These are phyloP conservation scores for Mikania micrantha DNA, from an alignment of 129 eudicot genomes.

Conservation along the genomic window DNA sequence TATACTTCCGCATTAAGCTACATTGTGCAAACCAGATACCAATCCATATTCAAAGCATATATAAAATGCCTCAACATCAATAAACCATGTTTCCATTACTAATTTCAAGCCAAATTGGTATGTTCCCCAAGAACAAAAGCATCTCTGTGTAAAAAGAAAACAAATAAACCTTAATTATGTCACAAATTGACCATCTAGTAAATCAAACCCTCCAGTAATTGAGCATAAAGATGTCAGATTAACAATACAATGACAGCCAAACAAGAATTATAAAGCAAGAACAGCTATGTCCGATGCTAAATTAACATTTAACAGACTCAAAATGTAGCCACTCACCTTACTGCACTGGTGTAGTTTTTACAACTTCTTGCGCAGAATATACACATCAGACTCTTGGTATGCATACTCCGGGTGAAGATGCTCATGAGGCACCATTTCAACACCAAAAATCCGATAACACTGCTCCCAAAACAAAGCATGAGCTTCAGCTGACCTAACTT, in stretches of 20 bases:
- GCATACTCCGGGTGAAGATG: constrained; percentile 82
- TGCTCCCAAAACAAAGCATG: constrained; percentile 78
- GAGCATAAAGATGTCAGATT: too few species aligned
- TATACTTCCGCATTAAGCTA: too few species aligned
- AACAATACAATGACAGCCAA: not conserved
- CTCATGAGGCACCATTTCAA: constrained; percentile 64
- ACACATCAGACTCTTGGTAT: constrained; percentile 79
- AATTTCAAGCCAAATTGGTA: not conserved
- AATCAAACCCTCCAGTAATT: not conserved
- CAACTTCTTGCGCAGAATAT: constrained; percentile 61
- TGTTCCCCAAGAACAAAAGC: not conserved
- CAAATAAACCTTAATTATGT: not conserved
- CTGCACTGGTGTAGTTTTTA: not conserved
- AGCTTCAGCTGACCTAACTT: constrained; percentile 81
- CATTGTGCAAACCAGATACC: not conserved
- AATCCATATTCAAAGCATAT: not conserved
- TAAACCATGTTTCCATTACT: not conserved
- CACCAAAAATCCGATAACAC: constrained; percentile 44
- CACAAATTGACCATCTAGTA: not conserved
- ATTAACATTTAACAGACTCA: not conserved
- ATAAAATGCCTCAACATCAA: not conserved
- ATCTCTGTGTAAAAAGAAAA: not conserved
- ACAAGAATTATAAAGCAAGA: not conserved
- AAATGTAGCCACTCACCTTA: constrained; percentile 10
- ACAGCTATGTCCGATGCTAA: not conserved